Evolutionary conservation across 768 basidiomycete species (phyloP), one percentile per base, ranked within the genome.

Genomic region (Trametes elegans): DNA sequence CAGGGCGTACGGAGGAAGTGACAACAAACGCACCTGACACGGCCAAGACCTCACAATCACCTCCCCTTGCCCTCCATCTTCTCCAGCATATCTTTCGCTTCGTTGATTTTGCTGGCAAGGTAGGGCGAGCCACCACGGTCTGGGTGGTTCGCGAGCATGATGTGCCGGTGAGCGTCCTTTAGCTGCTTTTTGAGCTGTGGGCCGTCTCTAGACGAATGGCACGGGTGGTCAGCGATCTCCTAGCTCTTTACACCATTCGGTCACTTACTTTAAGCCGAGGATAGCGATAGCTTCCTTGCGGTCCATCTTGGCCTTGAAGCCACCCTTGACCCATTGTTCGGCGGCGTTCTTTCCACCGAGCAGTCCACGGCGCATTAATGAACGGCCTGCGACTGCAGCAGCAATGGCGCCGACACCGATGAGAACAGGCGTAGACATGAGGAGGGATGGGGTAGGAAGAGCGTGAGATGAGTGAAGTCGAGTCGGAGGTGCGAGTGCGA

Each of bases 91-190:
- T 93, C 96, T 69, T 97, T 98, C 0, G 96, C 97, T 68, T 99
- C 97, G 71, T 99, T 99, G 59, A 98, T 96, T 79, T 99, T 98
- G 66, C 93, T 94, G 11, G 97, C 95, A 45, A 98, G 75, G 72
- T 98, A 99, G 7, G 97, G 97, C n/a, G 94, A 91, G 27, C 97
- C 97, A 29, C 97, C 97, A 58, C 97, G 81, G 76, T 99, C 97
- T 10, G 97, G 97, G 74, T 99, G 97, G 73, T 99, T 99, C 26
- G 93, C 90, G 46, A 98, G 80, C 97, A 99, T 99, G 62, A 99
- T 90, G 32, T 88, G 83, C 51, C 96, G 85, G 73, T 99, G 97
- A 0, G 97, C 94, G 63, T 98, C 96, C 74, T 98, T 98, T 54
- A 98, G 70, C 69, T 78, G 84, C 49, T 68, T 81, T n/a, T 83